Evolutionary conservation across 257 asterid species (phyloP).

Genomic region (Gentiana dahurica): DNA sequence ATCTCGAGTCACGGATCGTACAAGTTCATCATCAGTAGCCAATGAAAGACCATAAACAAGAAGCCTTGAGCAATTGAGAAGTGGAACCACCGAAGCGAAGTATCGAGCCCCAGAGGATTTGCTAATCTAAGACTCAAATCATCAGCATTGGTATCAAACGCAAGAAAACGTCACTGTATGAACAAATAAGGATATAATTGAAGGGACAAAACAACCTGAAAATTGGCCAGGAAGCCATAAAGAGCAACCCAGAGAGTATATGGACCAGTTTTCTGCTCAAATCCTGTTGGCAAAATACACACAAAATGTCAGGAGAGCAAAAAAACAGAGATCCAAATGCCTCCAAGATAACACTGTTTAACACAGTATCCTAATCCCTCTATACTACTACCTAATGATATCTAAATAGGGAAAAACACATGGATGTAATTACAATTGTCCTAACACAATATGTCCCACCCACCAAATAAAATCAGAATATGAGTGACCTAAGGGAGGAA

Average conservation of each 20-base stretch:
- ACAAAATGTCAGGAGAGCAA: conserved; percentile 2
- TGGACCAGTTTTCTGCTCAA: conserved; percentile 94
- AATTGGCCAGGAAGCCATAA: conserved; percentile 90
- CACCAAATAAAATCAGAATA: too few species aligned
- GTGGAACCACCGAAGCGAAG: conserved; percentile 80
- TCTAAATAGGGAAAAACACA: too few species aligned
- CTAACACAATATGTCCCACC: too few species aligned
- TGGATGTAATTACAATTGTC: too few species aligned
- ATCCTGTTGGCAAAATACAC: conserved; percentile 27
- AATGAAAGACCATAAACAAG: conserved; percentile 70
- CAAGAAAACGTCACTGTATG: not conserved
- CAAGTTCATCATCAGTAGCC: conserved; percentile 62
- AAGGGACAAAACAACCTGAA: conserved; percentile 51
- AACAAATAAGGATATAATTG: not conserved
- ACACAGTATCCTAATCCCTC: too few species aligned
- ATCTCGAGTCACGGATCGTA: conserved; percentile 77
- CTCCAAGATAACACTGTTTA: too few species aligned
- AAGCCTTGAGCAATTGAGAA: conserved; percentile 66
- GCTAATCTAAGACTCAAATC: conserved; percentile 64
- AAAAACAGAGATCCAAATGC: not conserved
- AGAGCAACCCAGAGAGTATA: conserved; percentile 76
- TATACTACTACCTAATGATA: too few species aligned
- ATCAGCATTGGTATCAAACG: conserved; percentile 19
- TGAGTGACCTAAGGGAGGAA: too few species aligned
- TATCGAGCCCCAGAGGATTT: conserved; percentile 76